Evolutionary conservation across 1,139 yeast genomes (phyloP).

Genomic region (Candida anutae): DNA sequence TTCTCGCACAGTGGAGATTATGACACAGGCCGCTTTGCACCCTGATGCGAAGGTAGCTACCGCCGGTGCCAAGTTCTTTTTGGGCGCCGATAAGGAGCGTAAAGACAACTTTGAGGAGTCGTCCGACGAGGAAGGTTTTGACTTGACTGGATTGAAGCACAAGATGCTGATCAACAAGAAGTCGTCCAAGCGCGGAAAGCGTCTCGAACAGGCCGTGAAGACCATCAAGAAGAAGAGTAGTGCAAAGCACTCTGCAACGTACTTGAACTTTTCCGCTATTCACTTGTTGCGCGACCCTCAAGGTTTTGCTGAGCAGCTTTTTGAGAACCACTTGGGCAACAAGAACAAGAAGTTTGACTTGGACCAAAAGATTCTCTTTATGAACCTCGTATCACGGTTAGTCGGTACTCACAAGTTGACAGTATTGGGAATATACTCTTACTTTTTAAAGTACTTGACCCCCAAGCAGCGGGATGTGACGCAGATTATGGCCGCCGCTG

Average conservation of each 20-base stretch:
- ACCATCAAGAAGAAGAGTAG: conserved; percentile 52
- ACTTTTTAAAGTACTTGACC: conserved; percentile 78
- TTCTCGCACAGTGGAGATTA: conserved; percentile 87
- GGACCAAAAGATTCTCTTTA: conserved; percentile 81
- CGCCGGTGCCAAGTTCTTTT: conserved; percentile 84
- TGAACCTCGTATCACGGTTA: conserved; percentile 80
- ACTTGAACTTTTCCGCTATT: conserved; percentile 86
- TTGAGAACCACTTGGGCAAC: conserved; percentile 61
- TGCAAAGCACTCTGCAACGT: conserved; percentile 53
- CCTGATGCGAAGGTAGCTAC: conserved; percentile 80
- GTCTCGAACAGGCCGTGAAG: conserved; percentile 66
- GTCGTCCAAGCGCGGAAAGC: conserved; percentile 69
- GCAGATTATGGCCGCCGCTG: conserved; percentile 92
- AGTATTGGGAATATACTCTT: conserved; percentile 82
- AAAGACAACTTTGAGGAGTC: conserved; percentile 74
- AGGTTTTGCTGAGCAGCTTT: conserved; percentile 87
- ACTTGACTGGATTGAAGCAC: conserved; percentile 65
- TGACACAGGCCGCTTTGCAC: conserved; percentile 92
- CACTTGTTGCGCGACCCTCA: conserved; percentile 95
- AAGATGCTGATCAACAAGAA: conserved; percentile 79
- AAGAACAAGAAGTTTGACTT: conserved; percentile 64
- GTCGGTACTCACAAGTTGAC: conserved; percentile 93
- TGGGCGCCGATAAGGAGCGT: conserved; percentile 94
- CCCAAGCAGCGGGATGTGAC: conserved; percentile 95
- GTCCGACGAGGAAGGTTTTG: conserved; percentile 67